Evolutionary conservation across 177 flowering plant species (phyloP).

Genomic region (Telopea speciosissima): DNA sequence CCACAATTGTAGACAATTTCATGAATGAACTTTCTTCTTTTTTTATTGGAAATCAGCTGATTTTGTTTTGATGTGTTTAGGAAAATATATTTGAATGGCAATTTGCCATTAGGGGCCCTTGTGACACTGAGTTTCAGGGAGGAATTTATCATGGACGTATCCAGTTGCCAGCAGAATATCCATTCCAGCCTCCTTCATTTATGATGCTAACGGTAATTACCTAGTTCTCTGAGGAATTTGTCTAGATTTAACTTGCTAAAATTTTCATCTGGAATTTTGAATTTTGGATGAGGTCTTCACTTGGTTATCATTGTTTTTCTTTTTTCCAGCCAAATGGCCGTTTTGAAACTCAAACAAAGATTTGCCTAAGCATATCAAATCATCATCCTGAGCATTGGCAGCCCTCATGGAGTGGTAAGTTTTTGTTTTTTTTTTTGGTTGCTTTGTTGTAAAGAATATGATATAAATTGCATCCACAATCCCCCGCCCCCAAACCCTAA

Average conservation of each 20-base stretch:
- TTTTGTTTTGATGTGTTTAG: conserved; percentile 26
- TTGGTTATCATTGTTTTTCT: background rate
- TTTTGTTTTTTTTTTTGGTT: background rate
- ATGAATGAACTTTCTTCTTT: background rate
- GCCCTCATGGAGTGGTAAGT: conserved; percentile 97
- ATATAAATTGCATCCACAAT: background rate
- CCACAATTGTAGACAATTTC: background rate
- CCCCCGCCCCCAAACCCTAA: no score
- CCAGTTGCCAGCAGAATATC: conserved; percentile 65
- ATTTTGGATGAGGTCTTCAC: background rate
- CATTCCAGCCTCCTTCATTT: conserved; percentile 60
- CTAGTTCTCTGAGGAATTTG: background rate
- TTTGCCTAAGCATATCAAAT: conserved; percentile 91
- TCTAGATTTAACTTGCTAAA: background rate
- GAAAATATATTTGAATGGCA: conserved; percentile 99
- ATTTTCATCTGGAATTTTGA: background rate
- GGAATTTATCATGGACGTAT: conserved; percentile 96
- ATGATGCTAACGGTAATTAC: conserved; percentile 46
- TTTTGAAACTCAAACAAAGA: conserved; percentile 94
- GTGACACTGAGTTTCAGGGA: conserved; percentile 88
- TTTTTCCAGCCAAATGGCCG: conserved; percentile 89
- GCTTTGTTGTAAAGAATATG: conserved; percentile 1
- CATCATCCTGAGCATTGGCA: conserved; percentile 99
- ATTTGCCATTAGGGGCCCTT: conserved; percentile 87
- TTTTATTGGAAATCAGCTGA: background rate